Evolutionary conservation across 352 stramenopile species (phyloP), one percentile per base, ranked within the genome.

Genomic region (Aphanomyces invadans): DNA sequence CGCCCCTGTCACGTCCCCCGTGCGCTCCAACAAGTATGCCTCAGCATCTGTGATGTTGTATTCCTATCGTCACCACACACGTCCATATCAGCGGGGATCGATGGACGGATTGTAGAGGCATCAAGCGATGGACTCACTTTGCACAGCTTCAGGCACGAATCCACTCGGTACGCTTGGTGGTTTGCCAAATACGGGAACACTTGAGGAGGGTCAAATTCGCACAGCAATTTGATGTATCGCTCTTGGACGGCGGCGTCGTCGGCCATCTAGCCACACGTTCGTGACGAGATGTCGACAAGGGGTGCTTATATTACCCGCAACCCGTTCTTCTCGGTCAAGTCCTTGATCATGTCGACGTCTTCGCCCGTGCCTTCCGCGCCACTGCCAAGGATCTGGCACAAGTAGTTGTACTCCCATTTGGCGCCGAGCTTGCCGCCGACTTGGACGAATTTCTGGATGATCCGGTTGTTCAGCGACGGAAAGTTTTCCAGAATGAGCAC

Each of bases 1-100:
- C 10, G 90, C 92, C 42, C 90, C 90, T n/a, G 81, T 95, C 2
- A 97, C 91, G 72, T 98, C 92, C 31, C 92, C 94, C 52, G 90
- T 97, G 32, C 88, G 78, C 65, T 98, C 94, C 5, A 98, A 76
- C 52, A 98, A 69, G 71, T 97, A 98, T 3, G 91, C 91, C 70
- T 95, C 82, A 1, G 86, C 86, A 33, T 95, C 83, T 19, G 84
- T 92, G 55, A 95, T 95, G 28, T 71, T 74, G 38, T 87, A 91
- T 56, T 92, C 83, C 56, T 52, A 52, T 5, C 17, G 38, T n/a
- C n/a, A n/a, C n/a, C n/a, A n/a, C 36, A 42, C 36, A 42, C 7
- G 7, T 15, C 15, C 36, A 42, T 42, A 42, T 42, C 36, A 42
- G 15, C 36, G 15, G 7, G 36, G 36, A 42, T 42, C 36, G 36